Evolutionary conservation across 208 protist genomes (phyloP), one percentile per base, ranked within the genome.

Genomic region (Leishmania tropica): DNA sequence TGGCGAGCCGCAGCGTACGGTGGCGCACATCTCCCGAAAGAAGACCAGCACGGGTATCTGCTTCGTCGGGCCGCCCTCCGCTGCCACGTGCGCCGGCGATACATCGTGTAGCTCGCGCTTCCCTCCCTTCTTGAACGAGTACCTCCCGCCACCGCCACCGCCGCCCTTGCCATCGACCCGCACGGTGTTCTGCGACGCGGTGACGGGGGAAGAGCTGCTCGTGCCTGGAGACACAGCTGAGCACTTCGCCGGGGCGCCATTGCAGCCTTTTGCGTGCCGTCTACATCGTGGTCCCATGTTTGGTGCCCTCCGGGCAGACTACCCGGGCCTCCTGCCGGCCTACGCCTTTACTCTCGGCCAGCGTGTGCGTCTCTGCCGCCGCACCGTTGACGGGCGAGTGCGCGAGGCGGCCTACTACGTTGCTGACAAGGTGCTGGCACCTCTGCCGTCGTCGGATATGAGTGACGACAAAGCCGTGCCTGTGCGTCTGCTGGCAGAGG

Each of bases 41-140:
- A 91, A 90, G 72, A 96, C 94, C 40, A 96, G 92, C 81, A 97
- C 92, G 0, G 94, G 94, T 13, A 81, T 97, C 21, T 97, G 94
- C 80, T 96, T 96, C 76, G 89, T 97, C 3, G 91, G 91, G 0
- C 68, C 81, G 17, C 83, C 84, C 51, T 37, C 53, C 60, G 28
- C 76, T 51, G 54, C 60, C 58, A 51, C 76, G 0, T 53, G 42
- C 21, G 28, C 73, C 28, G 47, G 65, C 40, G 28, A 13, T 31
- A 37, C 70, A 74, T 83, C 76, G 21, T 81, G 83, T 80, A 80
- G 74, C 6, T 24, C 78, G 40, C 53, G 76, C 62, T 97, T 97
- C 64, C 75, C 90, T 4, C 31, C 40, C 24, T 96, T 97, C 81
- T 84, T 97, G 2, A 77, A 88, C 54, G 90, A 90, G 51, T 97